Conservation (phyloP, 75 land plant genomes). For the Isoetes taiwanensis region DNA sequence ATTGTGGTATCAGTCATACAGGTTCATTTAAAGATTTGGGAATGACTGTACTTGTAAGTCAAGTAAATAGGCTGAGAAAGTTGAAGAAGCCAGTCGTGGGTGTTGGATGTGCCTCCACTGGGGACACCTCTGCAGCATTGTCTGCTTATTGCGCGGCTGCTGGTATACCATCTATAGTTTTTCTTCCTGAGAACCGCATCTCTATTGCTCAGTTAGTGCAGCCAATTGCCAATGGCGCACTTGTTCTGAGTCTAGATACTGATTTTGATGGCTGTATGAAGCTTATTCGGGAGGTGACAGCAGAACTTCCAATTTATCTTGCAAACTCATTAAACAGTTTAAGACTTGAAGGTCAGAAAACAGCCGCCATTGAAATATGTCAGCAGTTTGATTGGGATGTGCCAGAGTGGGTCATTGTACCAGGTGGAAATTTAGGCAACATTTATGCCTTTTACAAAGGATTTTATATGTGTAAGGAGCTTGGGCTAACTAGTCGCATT, state of each 20-base stretch:
- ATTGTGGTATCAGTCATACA: constrained; percentile 85
- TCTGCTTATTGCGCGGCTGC: constrained; percentile 89
- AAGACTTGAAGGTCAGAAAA: constrained; percentile 68
- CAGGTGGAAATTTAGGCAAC: constrained; percentile 86
- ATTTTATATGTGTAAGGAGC: constrained; percentile 67
- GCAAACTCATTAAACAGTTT: constrained; percentile 68
- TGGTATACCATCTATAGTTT: constrained; percentile 78
- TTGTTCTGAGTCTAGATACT: constrained; percentile 75
- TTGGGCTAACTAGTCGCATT: constrained; percentile 63
- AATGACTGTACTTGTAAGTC: constrained; percentile 83
- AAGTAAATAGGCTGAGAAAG: constrained; percentile 65
- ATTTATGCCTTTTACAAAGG: constrained; percentile 94
- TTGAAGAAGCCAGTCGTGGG: constrained; percentile 53
- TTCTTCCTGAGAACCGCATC: constrained; percentile 70
- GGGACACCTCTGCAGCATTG: constrained; percentile 84
- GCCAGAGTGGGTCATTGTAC: constrained; percentile 93
- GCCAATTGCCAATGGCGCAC: constrained; percentile 51
- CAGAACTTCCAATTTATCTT: constrained; percentile 31
- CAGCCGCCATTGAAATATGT: constrained; percentile 80
- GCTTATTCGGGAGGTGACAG: constrained; percentile 77
- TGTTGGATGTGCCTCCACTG: constrained; percentile 88
- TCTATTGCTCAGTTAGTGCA: constrained; percentile 61
- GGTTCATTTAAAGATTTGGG: constrained; percentile 90
- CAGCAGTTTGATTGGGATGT: constrained; percentile 96
- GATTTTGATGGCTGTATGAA: constrained; percentile 94